A percentile compares a stretch with the other conserved stretches of the same genome.
phyloP scores from a whole-genome alignment of 208 protist genomes.

The Acanthamoeba castellanii region DNA sequence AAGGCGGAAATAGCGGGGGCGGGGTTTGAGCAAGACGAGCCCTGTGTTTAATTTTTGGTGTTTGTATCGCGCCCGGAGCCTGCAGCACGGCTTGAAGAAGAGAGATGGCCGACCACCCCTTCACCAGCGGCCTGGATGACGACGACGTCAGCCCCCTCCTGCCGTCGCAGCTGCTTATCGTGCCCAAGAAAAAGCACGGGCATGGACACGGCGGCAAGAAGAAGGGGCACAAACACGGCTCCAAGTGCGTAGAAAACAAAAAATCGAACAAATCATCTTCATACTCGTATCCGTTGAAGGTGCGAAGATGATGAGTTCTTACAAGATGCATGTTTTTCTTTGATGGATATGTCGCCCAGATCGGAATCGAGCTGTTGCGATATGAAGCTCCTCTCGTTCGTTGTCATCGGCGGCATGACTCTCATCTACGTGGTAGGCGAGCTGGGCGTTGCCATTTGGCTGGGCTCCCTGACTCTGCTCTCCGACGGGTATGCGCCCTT shows the following conservation, averaged over 20 bases:
- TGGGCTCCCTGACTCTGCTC: slow-evolving; percentile 79
- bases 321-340: neutral
- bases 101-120: slow-evolving; percentile 31
- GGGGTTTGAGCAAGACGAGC: too few relatives aligned
- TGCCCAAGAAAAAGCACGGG: slow-evolving; percentile 2
- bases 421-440: slow-evolving; percentile 79
- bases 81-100: neutral
- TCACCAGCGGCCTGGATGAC: neutral
- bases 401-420: slow-evolving; percentile 76
- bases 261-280: neutral
- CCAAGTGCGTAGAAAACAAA: neutral
- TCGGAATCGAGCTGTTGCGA: slow-evolving; percentile 18
- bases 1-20: too few relatives aligned
- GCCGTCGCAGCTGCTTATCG: neutral
- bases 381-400: slow-evolving; percentile 78
- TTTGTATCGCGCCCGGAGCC: too few relatives aligned
- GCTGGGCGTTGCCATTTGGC: slow-evolving; percentile 76
- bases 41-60: too few relatives aligned
- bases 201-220: neutral
- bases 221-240: neutral
- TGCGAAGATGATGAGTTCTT: neutral
- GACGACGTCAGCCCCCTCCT: neutral
- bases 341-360: neutral
- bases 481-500: slow-evolving; percentile 74
- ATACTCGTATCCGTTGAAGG: too few relatives aligned